Evolutionary conservation across 2,329 filamentous ascomycete genomes (phyloP), one percentile per base, ranked within the genome.

Genomic region (Hirsutella thompsonii): DNA sequence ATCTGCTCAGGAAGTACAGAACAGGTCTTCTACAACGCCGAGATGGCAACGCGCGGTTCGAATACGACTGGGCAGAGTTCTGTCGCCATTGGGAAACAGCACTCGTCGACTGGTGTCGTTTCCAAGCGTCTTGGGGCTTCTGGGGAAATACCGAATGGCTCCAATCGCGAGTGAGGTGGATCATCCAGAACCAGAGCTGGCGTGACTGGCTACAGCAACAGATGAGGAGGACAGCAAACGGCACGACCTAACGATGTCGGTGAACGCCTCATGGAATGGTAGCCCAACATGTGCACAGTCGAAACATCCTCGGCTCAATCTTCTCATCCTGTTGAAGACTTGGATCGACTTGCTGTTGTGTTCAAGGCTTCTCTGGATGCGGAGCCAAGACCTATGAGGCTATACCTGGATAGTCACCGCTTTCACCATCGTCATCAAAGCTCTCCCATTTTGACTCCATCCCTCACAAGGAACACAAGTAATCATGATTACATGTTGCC

Each of bases 81-180:
- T 52, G 68, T 5, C 56, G 68, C 18, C 78, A 83, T 48, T 83
- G 79, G 77, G 76, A 83, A 54, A 70, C 69, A 3, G 79, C 79
- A 0, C 54, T 83, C 3, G 76, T 83, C 0, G 79, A 83, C 50
- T 83, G 79, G 79, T 67, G 78, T 44, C 55, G 73, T 5, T 77
- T 77, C 40, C 72, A 76, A 53, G 72, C 72, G 0, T 74, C 70
- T 0, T 77, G 73, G 73, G 73, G 73, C 0, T 76, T 76, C 44
- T 77, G 73, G 73, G 73, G 73, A 0, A 76, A 77, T 30, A 74
- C 69, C 0, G 63, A 68, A 32, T 77, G 73, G 73, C 63, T 77
- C 0, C 68, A 75, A 49, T 70, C 69, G 0, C 63, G 73, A 38
- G 72, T 71, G 0, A 59, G 71, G 33, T 63, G 53, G 2, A 74